A percentile compares a stretch with the other conserved stretches of the same genome.
Conservation (phyloP, 192 early-diverging fungal genomes). For the Podila clonocystis region DNA sequence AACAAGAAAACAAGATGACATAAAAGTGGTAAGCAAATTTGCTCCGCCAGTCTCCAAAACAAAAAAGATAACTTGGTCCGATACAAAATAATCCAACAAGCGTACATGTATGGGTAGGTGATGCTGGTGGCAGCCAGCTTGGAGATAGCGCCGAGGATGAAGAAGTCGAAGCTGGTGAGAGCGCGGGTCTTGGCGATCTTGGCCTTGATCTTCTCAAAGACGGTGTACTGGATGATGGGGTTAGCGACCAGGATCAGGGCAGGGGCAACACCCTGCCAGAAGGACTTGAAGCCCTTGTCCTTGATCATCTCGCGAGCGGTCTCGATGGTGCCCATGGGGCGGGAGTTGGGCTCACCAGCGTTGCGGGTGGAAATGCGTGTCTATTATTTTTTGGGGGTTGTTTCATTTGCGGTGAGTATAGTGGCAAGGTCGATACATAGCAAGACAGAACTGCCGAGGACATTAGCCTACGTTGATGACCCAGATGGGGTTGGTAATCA, state of each 20-base stretch:
- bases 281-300: constrained; percentile 86
- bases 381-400: constrained; percentile 41
- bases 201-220: constrained; percentile 94
- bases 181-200: constrained; percentile 62
- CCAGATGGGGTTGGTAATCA: constrained; percentile 99
- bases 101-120: constrained; percentile 98
- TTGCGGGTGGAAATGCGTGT: constrained; percentile 90
- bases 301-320: constrained; percentile 81
- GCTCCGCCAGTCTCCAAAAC: not conserved
- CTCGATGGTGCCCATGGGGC: constrained; percentile 56
- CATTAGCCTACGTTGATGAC: constrained; percentile 84
- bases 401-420: not conserved
- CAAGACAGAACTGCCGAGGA: not conserved
- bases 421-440: not conserved
- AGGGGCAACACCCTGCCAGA: constrained; percentile 94
- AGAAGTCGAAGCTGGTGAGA: constrained; percentile 90
- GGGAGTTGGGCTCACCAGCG: constrained; percentile 57
- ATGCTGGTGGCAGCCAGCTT: constrained; percentile 95
- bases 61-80: not conserved
- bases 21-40: not conserved
- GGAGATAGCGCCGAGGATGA: constrained; percentile 93
- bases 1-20: not conserved
- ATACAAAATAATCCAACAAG: not conserved
- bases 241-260: constrained; percentile 99
- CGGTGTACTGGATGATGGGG: constrained; percentile 99